These are phyloP conservation scores for Vitis labrusca DNA, from an alignment of 164 flowering plant genomes.

Conservation along the genomic window DNA sequence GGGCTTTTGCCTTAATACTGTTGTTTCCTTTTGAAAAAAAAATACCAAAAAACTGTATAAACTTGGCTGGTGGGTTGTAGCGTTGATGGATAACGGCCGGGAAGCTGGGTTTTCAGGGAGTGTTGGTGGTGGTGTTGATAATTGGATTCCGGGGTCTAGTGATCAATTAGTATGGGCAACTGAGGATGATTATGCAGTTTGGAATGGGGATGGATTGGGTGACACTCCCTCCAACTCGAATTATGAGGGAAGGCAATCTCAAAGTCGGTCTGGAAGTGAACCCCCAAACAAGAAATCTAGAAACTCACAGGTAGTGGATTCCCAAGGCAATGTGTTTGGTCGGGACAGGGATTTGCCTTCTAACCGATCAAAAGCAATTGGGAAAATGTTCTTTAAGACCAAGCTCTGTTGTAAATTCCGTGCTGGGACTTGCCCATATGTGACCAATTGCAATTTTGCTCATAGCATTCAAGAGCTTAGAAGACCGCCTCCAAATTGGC, in stretches of 20 bases:
- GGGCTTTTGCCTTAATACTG: background rate
- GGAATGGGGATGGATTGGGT: constrained; percentile 47
- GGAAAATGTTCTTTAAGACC: constrained; percentile 95
- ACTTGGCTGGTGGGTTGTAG: background rate
- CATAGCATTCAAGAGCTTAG: constrained; percentile 91
- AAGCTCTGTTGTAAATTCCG: constrained; percentile 95
- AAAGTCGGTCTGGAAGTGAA: constrained; percentile 51
- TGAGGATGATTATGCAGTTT: constrained; percentile 85
- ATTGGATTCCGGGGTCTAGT: constrained; percentile 40
- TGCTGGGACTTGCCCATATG: constrained; percentile 86
- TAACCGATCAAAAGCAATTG: constrained; percentile 72
- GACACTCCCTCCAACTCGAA: constrained; percentile 46
- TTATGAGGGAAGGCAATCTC: constrained; percentile 46
- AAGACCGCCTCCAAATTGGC: constrained; percentile 97
- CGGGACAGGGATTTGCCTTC: constrained; percentile 7
- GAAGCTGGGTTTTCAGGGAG: constrained; percentile 49
- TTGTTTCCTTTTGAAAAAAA: background rate
- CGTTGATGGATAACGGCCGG: constrained; percentile 50
- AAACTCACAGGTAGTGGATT: constrained; percentile 46
- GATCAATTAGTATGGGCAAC: constrained; percentile 89
- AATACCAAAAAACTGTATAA: no score
- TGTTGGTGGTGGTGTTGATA: constrained; percentile 35
- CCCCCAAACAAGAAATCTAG: constrained; percentile 72
- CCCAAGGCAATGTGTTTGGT: constrained; percentile 23
- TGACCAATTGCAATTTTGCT: constrained; percentile 95